Percentiles rank a stretch among this genome's conserved stretches.
Evolutionary conservation across 768 basidiomycete genomes (phyloP).

Genomic region (Tulasnella sp.): DNA sequence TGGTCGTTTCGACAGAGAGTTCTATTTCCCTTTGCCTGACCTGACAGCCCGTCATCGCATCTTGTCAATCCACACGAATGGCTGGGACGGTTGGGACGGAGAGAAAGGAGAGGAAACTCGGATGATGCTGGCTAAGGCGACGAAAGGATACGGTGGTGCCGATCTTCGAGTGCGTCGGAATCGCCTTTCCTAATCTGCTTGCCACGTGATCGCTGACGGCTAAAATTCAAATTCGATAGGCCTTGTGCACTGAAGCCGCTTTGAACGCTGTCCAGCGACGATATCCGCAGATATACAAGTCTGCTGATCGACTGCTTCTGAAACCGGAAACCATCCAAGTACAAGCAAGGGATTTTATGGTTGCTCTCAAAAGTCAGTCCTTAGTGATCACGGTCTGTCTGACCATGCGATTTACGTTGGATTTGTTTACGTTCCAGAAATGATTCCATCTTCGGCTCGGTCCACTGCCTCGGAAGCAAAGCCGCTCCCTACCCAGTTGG

Average conservation of each 20-base stretch:
- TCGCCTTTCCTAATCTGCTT: not conserved
- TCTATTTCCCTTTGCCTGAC: conserved; percentile 89
- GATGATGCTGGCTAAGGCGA: conserved; percentile 69
- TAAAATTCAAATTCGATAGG: conserved; percentile 34
- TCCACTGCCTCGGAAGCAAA: conserved; percentile 79
- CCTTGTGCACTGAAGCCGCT: conserved; percentile 92
- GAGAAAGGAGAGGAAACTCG: conserved; percentile 37
- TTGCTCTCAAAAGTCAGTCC: conserved; percentile 81
- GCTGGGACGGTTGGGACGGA: conserved; percentile 76
- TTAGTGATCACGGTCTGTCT: not conserved
- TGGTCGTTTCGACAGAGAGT: conserved; percentile 93
- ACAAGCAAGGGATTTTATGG: conserved; percentile 88
- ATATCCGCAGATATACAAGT: conserved; percentile 96
- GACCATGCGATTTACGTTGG: not conserved
- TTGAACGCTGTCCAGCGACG: conserved; percentile 90
- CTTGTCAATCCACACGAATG: conserved; percentile 75
- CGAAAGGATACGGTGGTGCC: conserved; percentile 96
- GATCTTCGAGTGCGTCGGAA: conserved; percentile 77
- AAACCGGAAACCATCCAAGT: conserved; percentile 78
- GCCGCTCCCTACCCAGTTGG: conserved; percentile 74
- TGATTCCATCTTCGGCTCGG: conserved; percentile 89
- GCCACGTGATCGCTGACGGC: conserved; percentile 1
- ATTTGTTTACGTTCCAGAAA: conserved; percentile 39
- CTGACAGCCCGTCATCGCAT: conserved; percentile 81
- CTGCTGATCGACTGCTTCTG: conserved; percentile 70